Evolutionary conservation across 2,329 filamentous ascomycete genomes (phyloP), one percentile per base, ranked within the genome.

Genomic region (Cladosporium phlei): DNA sequence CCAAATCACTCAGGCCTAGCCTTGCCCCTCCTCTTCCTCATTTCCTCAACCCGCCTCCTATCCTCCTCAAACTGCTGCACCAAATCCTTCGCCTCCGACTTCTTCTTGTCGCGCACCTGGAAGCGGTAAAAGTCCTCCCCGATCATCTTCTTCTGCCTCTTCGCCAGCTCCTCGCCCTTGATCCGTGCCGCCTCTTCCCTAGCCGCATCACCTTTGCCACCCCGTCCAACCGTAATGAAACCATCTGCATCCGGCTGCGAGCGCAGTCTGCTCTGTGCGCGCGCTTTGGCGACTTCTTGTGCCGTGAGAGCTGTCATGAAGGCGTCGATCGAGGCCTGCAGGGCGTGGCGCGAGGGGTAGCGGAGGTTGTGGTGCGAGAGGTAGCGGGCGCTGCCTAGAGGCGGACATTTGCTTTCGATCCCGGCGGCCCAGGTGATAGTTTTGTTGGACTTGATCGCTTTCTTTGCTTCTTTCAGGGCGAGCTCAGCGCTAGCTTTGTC

Each of bases 191-290:
- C 88, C 56, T 84, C 84, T 52, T 82, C 76, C 46, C 83, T 78
- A 2, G 86, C 89, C 1, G 87, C 82, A n/a, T 84, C 85, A 5
- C 76, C 76, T 50, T 77, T 76, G 29, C 86, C 86, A 20, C 89
- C 89, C 46, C 86, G 78, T 1, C 83, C 86, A 19, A 98, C 93
- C 3, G 90, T 97, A 38, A 97, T 78, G 64, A 98, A 98, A 2
- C 93, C 93, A 66, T 98, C 93, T 61, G 88, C 90, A 65, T 98
- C 93, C 0, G 91, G 88, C 59, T 88, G 83, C 56, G 85, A 84
- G 51, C 87, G 81, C 51, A 84, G 71, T 46, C 78, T 62, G 69
- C 85, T 62, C 73, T 76, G 69, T 71, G 82, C 54, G 61, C 76
- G 56, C 73, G 83, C 67, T 74, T 83, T 68, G 66, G 80, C 74